Evolutionary conservation across 1,139 yeast genomes (phyloP).

Genomic region (Protomyces lactucae-debilis): DNA sequence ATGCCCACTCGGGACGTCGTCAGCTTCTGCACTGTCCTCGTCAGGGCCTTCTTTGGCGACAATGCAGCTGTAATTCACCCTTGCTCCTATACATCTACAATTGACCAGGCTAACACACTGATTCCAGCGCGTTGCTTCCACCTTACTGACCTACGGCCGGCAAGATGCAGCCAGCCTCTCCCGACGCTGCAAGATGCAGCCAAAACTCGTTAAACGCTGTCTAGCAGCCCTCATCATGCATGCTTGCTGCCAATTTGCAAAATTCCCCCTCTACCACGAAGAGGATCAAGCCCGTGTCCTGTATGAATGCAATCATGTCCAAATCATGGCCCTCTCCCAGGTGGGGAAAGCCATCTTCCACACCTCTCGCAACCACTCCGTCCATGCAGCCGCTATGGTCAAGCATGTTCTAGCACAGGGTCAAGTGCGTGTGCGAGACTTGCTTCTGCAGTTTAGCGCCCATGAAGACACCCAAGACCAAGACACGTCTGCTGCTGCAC

Average conservation of each 20-base stretch:
- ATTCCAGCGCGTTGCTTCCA: constrained; percentile 35
- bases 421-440: constrained; percentile 38
- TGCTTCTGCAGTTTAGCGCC: neutral
- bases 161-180: constrained; percentile 38
- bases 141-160: constrained; percentile 41
- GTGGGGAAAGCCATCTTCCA: constrained; percentile 22
- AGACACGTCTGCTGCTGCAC: neutral
- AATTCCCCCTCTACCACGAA: constrained; percentile 33
- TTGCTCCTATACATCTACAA: neutral
- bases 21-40: neutral
- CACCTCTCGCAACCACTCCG: constrained; percentile 12
- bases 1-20: neutral
- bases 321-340: constrained; percentile 21
- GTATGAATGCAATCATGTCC: constrained; percentile 27
- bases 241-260: constrained; percentile 38
- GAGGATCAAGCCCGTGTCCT: constrained; percentile 21
- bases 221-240: constrained; percentile 44
- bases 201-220: constrained; percentile 39
- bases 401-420: constrained; percentile 65
- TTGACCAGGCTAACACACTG: neutral
- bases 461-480: neutral
- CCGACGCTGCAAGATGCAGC: constrained; percentile 36
- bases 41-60: neutral
- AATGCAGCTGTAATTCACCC: neutral
- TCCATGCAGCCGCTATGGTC: constrained; percentile 57